Evolutionary conservation across 2,329 filamentous ascomycete genomes (phyloP).

Genomic region (Aureobasidium sp.): DNA sequence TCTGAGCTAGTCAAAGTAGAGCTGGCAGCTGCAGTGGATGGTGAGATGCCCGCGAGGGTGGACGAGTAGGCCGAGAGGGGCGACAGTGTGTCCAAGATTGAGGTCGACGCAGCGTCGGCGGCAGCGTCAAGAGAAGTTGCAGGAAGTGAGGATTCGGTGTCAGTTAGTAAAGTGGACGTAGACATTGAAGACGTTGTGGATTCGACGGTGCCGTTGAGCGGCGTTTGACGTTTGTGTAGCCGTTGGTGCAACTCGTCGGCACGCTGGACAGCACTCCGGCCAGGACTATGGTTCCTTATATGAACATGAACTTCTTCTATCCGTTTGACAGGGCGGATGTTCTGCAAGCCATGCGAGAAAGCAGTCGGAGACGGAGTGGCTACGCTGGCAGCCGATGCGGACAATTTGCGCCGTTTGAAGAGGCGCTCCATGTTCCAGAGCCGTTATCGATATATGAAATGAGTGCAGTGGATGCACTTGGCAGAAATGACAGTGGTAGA

Average conservation of each 20-base stretch:
- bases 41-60: slow-evolving; percentile 2
- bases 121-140: not conserved
- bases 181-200: slow-evolving; percentile 14
- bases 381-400: slow-evolving; percentile 22
- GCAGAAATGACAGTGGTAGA: not conserved
- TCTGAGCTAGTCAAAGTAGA: not conserved
- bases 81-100: not conserved
- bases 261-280: not conserved
- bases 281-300: slow-evolving; percentile 12
- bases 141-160: slow-evolving; percentile 13
- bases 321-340: slow-evolving; percentile 3
- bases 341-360: slow-evolving; percentile 14
- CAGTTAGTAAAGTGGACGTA: slow-evolving; percentile 14
- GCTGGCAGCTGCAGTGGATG: not conserved
- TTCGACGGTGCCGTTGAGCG: slow-evolving; percentile 12
- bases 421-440: slow-evolving; percentile 27
- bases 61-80: not conserved
- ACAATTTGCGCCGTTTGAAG: slow-evolving; percentile 23
- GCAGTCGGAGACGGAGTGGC: slow-evolving; percentile 16
- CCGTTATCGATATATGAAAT: slow-evolving; percentile 8
- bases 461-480: not conserved
- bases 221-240: slow-evolving; percentile 15
- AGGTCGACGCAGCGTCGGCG: not conserved
- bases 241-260: slow-evolving; percentile 2
- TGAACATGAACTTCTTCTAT: slow-evolving; percentile 15